Evolutionary conservation across 2,329 filamentous ascomycete species (phyloP), one percentile per base, ranked within the genome.

Genomic region (Pseudohalonectria lignicola): DNA sequence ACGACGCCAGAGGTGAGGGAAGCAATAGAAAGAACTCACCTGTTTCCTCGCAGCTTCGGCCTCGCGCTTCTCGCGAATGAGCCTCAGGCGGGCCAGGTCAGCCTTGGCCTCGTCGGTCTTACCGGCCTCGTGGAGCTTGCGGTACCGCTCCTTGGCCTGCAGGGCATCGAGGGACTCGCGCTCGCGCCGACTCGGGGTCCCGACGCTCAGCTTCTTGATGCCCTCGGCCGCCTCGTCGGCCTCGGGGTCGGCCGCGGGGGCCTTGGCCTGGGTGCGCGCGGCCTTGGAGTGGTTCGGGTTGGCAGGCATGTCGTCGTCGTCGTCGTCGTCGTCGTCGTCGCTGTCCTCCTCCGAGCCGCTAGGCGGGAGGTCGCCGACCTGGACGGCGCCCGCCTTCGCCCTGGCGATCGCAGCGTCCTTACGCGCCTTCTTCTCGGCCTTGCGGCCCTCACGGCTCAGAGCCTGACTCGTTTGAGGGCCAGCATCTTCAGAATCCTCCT

Each of bases 61-160:
- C 52, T 85, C 88, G 45, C 92, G 76, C 65, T 86, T 82, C 70
- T 94, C 86, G 34, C 80, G 77, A 48, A 98, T 86, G 42, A 90
- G 56, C 58, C 69, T 78, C 53, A 98, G 64, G 40, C 92, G 76
- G 42, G 86, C 90, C 49, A 96, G 55, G 61, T 98, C 92, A 5
- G 85, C 81, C 57, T 86, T 82, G 34, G 90, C 88, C 69, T 95
- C 85, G 43, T 98, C 92, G 32, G 92, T 96, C 77, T 96, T 96
- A 53, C 90, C 90, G 54, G 87, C 83, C 41, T 87, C 85, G 53
- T 95, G 90, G 51, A 95, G 61, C 64, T 93, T 94, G 68, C 86
- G 76, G 55, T 94, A 95, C 48, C 79, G 74, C 67, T 94, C 88
- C 59, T 87, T 88, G 21, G 86, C 86, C 56, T 90, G 83, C 45